Evolutionary conservation across 2,329 filamentous ascomycete genomes (phyloP), one percentile per base, ranked within the genome.

Genomic region (Cladosporium sp.): DNA sequence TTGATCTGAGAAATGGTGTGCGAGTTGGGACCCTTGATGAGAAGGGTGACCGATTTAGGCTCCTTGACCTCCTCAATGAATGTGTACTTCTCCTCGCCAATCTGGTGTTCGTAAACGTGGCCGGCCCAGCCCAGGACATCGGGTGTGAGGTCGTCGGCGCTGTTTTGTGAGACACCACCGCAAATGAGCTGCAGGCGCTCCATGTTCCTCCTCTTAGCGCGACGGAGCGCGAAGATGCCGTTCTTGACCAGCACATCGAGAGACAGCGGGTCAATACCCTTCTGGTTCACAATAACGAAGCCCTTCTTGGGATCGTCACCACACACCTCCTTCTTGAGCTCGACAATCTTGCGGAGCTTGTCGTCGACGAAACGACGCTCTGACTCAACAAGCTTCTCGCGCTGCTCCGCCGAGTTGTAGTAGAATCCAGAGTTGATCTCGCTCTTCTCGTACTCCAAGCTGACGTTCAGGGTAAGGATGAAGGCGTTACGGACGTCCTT

Each of bases 361-460:
- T 94, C 87, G 69, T 99, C 94, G 45, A 99, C 91, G 68, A 97
- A 97, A 61, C 90, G 85, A 63, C 94, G 88, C 79, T 99, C 94
- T 70, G 91, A 96, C 79, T 97, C 94, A 10, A 99, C 94, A 39
- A 99, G 85, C 81, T 97, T 99, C 70, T 97, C 94, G 65, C 94
- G 85, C 79, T 99, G 94, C 65, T 97, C 92, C 25, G 94, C 94
- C 71, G 87, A 96, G 35, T 90, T 96, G 79, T 99, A 99, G 82
- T 96, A 99, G 82, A 99, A 99, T 52, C 92, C 87, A 39, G 92
- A 97, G 83, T 99, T 99, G 75, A 99, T 96, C 77, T 99, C 94
- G 0, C 92, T 93, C 81, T 99, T 99, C 77, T 99, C 94, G 74
- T 99, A 99, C 74, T 99, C 94, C 61, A 99, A 79, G 74, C 90